phyloP scores from a whole-genome alignment of 495 filamentous ascomycete genomes.

The Aspergillus ostianus region DNA sequence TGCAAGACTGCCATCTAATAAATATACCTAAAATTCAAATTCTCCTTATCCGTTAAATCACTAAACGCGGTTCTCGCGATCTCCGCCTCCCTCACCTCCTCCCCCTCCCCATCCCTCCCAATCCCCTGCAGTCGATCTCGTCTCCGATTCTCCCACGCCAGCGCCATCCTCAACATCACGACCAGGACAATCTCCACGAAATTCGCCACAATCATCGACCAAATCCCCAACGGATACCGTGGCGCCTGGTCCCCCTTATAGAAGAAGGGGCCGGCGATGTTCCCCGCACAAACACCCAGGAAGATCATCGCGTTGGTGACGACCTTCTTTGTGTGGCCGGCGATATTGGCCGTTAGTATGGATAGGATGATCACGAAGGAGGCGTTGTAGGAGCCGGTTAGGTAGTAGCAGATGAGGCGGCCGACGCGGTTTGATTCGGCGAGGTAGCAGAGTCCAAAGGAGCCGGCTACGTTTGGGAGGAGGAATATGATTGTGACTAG shows the following conservation, averaged over 20 bases:
- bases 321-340: slow-evolving; percentile 59
- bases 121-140: slow-evolving; percentile 37
- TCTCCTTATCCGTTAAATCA: slow-evolving; percentile 55
- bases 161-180: slow-evolving; percentile 31
- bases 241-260: slow-evolving; percentile 49
- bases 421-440: slow-evolving; percentile 36
- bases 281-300: slow-evolving; percentile 41
- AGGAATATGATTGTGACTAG: slow-evolving; percentile 47
- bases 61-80: slow-evolving; percentile 51
- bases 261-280: slow-evolving; percentile 56
- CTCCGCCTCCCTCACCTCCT: slow-evolving; percentile 26
- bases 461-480: slow-evolving; percentile 48
- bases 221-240: slow-evolving; percentile 51
- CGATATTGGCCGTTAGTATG: slow-evolving; percentile 52
- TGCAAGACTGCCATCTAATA: too few species aligned
- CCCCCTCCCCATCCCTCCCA: slow-evolving; percentile 16
- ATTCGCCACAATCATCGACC: slow-evolving; percentile 54
- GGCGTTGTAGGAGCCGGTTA: slow-evolving; percentile 57
- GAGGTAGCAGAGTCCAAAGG: slow-evolving; percentile 50
- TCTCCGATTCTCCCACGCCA: slow-evolving; percentile 49
- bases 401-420: slow-evolving; percentile 49
- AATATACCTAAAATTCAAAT: slow-evolving; percentile 38
- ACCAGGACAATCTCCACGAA: slow-evolving; percentile 44
- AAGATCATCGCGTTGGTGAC: slow-evolving; percentile 54
- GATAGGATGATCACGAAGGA: slow-evolving; percentile 56